Evolutionary conservation across 1,284 basidiomycete genomes (phyloP).

Genomic region (Neolentinus lepideus): DNA sequence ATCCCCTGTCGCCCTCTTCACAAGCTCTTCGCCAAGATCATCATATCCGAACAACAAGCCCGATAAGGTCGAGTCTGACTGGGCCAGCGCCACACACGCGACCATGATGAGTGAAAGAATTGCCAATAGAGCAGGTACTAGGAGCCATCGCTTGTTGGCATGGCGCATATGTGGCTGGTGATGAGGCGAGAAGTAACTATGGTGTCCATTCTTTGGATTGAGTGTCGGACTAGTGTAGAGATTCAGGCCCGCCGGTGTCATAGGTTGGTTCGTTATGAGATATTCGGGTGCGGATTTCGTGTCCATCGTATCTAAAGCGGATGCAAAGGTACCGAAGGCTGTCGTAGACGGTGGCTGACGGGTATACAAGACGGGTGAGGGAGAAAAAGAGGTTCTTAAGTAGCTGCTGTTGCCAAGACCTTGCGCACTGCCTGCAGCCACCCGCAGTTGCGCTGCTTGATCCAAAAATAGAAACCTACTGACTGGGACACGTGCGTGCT

Average conservation of each 20-base stretch:
- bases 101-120: background rate
- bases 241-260: background rate
- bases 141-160: background rate
- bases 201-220: no score
- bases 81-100: background rate
- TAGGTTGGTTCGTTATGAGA: background rate
- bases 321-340: no score
- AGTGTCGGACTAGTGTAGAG: background rate
- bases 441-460: no score
- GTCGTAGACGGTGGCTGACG: no score
- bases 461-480: no score
- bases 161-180: background rate
- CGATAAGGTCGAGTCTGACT: background rate
- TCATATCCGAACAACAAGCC: background rate
- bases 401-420: no score
- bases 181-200: no score
- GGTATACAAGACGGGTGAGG: no score
- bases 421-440: no score
- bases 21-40: constrained; percentile 15
- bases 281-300: background rate
- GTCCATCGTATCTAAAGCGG: background rate
- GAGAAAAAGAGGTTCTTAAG: no score
- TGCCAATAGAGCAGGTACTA: background rate
- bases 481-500: no score
- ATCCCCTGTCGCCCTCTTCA: constrained; percentile 23